phyloP scores from a whole-genome alignment of 1,139 yeast genomes.

The Saccharomycopsis crataegensis region DNA sequence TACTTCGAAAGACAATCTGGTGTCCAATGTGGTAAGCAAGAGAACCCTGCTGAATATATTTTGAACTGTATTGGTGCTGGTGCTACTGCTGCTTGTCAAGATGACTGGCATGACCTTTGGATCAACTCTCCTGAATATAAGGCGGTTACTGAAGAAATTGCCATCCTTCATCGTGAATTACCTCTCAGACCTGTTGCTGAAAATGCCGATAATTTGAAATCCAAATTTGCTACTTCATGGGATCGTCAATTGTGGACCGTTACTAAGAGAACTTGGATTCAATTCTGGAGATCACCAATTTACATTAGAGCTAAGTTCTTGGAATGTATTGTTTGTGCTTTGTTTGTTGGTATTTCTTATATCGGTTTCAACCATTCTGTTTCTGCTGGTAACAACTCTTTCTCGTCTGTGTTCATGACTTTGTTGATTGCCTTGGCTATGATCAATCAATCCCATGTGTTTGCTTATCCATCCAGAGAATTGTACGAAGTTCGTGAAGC shows the following conservation, averaged over 20 bases:
- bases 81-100: constrained; percentile 45
- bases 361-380: constrained; percentile 32
- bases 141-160: constrained; percentile 13
- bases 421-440: constrained; percentile 44
- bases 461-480: constrained; percentile 39
- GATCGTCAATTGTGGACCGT: constrained; percentile 36
- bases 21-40: constrained; percentile 37
- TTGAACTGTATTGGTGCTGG: constrained; percentile 61
- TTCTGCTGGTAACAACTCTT: constrained; percentile 42
- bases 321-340: constrained; percentile 41
- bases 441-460: constrained; percentile 49
- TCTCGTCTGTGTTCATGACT: constrained; percentile 52
- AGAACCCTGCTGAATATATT: constrained; percentile 64
- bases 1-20: constrained; percentile 55
- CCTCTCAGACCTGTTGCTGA: constrained; percentile 19
- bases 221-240: constrained; percentile 32
- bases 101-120: constrained; percentile 46
- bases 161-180: constrained; percentile 9
- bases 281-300: constrained; percentile 45
- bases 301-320: constrained; percentile 41
- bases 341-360: constrained; percentile 49
- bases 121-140: constrained; percentile 27
- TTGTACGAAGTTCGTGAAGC: constrained; percentile 57
- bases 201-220: constrained; percentile 21
- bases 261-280: constrained; percentile 34